Percentiles rank a stretch among this genome's conserved stretches.
phyloP scores from a whole-genome alignment of 2,329 filamentous ascomycete genomes.

The Penicillium sp. region DNA sequence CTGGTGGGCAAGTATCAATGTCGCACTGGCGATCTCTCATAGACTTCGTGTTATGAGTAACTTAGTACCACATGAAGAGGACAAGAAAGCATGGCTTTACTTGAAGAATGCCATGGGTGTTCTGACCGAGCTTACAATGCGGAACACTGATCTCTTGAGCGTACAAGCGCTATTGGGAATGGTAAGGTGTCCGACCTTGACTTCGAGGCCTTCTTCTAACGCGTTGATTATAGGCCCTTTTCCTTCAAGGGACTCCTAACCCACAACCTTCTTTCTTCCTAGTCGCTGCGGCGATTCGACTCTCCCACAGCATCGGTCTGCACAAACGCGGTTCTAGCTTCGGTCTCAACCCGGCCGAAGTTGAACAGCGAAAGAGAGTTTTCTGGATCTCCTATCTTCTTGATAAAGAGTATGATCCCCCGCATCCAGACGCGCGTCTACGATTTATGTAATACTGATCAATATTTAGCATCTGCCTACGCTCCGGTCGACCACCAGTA shows the following conservation, averaged over 20 bases:
- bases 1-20: constrained; percentile 98
- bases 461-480: constrained; percentile 58
- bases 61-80: constrained; percentile 83
- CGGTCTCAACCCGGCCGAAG: constrained; percentile 88
- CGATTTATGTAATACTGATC: constrained; percentile 11
- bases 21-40: constrained; percentile 89
- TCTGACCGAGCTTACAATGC: constrained; percentile 88
- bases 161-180: constrained; percentile 93
- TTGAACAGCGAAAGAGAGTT: constrained; percentile 80
- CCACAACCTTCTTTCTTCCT: constrained; percentile 92
- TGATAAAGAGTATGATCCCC: constrained; percentile 61
- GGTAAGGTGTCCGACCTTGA: constrained; percentile 44
- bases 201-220: constrained; percentile 8
- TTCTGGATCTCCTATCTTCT: constrained; percentile 76
- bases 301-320: constrained; percentile 90
- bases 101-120: constrained; percentile 96
- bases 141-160: constrained; percentile 90
- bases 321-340: constrained; percentile 93
- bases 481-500: constrained; percentile 68
- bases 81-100: constrained; percentile 91
- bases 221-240: constrained; percentile 60
- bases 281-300: constrained; percentile 82
- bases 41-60: constrained; percentile 94
- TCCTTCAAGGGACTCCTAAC: constrained; percentile 94
- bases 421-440: not conserved